Conservation (phyloP, 2,329 filamentous ascomycete genomes). For the Claviceps monticola region DNA sequence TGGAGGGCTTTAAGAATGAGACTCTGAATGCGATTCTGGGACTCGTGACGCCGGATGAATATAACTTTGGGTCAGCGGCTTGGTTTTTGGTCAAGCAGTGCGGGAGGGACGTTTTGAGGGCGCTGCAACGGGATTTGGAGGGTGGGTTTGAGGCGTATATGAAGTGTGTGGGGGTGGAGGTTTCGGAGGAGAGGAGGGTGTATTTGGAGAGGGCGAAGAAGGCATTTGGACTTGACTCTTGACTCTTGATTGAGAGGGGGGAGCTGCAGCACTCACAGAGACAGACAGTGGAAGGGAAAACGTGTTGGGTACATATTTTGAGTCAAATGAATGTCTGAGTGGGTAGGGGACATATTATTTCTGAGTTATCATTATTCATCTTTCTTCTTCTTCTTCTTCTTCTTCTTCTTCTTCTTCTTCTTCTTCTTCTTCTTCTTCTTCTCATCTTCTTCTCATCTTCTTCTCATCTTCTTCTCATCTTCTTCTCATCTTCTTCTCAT, state of each 20-base stretch:
- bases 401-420: slow-evolving; percentile 3
- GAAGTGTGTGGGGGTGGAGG: slow-evolving; percentile 28
- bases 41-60: slow-evolving; percentile 32
- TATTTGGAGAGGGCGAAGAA: slow-evolving; percentile 33
- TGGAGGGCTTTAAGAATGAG: not conserved
- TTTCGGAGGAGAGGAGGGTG: slow-evolving; percentile 18
- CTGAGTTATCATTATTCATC: slow-evolving; percentile 1
- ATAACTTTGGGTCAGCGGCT: slow-evolving; percentile 38
- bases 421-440: too few species aligned
- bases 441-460: slow-evolving; percentile 1
- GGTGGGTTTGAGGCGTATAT: slow-evolving; percentile 32
- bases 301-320: too few species aligned
- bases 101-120: slow-evolving; percentile 14
- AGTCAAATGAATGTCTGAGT: too few species aligned
- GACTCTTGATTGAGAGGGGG: slow-evolving; percentile 11
- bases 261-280: not conserved
- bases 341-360: too few species aligned
- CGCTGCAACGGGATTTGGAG: slow-evolving; percentile 24
- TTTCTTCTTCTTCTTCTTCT: slow-evolving; percentile 3
- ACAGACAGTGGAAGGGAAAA: too few species aligned
- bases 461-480: slow-evolving; percentile 2
- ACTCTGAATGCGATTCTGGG: slow-evolving; percentile 27
- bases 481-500: slow-evolving; percentile 2
- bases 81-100: slow-evolving; percentile 39
- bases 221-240: slow-evolving; percentile 26